phyloP scores from a whole-genome alignment of 345 rosid genomes.

The Ailanthus altissimus region DNA sequence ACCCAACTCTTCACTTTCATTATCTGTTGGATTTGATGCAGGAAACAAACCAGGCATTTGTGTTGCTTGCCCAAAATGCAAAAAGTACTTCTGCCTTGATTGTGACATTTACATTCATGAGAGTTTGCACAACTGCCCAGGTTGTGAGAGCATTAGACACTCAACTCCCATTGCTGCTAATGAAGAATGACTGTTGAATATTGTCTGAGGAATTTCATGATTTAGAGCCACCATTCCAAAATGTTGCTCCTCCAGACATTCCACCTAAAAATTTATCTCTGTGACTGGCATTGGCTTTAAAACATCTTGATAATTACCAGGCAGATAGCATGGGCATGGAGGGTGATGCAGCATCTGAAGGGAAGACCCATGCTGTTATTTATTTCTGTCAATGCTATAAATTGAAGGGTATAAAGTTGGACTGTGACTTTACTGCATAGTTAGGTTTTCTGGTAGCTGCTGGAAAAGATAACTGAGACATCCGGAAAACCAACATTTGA shows the following conservation, averaged over 20 bases:
- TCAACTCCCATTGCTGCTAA: slow-evolving; percentile 20
- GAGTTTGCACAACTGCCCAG: slow-evolving; percentile 94
- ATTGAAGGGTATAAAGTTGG: background rate
- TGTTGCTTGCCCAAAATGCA: slow-evolving; percentile 72
- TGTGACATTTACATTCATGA: slow-evolving; percentile 94
- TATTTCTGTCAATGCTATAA: background rate
- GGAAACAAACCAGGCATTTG: slow-evolving; percentile 59
- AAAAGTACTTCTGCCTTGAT: slow-evolving; percentile 74
- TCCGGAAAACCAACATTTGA: background rate
- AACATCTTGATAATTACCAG: background rate
- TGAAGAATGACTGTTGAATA: slow-evolving; percentile 4
- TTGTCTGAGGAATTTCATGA: background rate
- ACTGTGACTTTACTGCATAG: background rate
- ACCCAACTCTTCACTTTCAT: background rate
- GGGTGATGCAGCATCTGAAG: background rate
- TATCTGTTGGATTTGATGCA: slow-evolving; percentile 29
- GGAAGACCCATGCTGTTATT: background rate
- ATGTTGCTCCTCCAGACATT: background rate
- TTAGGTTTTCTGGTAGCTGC: background rate
- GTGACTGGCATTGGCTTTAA: background rate
- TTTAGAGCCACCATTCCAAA: background rate
- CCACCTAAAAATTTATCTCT: background rate
- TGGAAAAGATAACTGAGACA: background rate
- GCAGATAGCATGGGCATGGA: background rate
- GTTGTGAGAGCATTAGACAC: slow-evolving; percentile 74